A percentile compares a stretch with the other conserved stretches of the same genome.
phyloP scores from a whole-genome alignment of 495 filamentous ascomycete species.

The Paragyromitra xinjiangensis region DNA sequence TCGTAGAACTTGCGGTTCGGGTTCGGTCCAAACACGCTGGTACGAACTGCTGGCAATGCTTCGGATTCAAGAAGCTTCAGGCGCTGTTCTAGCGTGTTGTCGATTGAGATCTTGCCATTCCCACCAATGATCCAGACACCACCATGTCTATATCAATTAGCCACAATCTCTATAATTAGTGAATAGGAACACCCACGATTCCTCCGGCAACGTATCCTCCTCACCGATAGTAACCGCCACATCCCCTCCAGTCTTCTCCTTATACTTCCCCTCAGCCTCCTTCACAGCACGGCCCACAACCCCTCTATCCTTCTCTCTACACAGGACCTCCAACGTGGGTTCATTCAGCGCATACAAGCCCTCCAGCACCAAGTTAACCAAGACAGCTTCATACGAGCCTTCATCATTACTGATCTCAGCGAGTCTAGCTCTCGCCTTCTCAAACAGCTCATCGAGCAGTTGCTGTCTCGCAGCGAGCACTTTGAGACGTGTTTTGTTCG shows the following conservation, averaged over 20 bases:
- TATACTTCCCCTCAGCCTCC: slow-evolving; percentile 79
- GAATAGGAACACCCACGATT: slow-evolving; percentile 71
- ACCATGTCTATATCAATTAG: slow-evolving; percentile 70
- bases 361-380: slow-evolving; percentile 86
- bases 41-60: slow-evolving; percentile 83
- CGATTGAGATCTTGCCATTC: slow-evolving; percentile 94
- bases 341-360: slow-evolving; percentile 88
- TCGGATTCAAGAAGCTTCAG: slow-evolving; percentile 83
- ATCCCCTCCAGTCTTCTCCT: slow-evolving; percentile 72
- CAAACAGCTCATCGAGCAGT: slow-evolving; percentile 90
- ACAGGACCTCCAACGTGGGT: slow-evolving; percentile 73
- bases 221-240: slow-evolving; percentile 77
- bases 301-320: slow-evolving; percentile 80
- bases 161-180: background rate
- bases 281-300: slow-evolving; percentile 76
- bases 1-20: slow-evolving; percentile 92
- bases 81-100: slow-evolving; percentile 96
- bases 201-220: slow-evolving; percentile 79
- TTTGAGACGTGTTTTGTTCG: slow-evolving; percentile 92
- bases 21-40: slow-evolving; percentile 89
- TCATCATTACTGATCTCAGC: slow-evolving; percentile 71
- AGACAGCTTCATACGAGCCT: slow-evolving; percentile 73
- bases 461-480: slow-evolving; percentile 87
- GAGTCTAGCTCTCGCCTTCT: slow-evolving; percentile 75
- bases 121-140: slow-evolving; percentile 82